Evolutionary conservation across 2,329 filamentous ascomycete species (phyloP).

Genomic region (Sporothrix euskadiensis): DNA sequence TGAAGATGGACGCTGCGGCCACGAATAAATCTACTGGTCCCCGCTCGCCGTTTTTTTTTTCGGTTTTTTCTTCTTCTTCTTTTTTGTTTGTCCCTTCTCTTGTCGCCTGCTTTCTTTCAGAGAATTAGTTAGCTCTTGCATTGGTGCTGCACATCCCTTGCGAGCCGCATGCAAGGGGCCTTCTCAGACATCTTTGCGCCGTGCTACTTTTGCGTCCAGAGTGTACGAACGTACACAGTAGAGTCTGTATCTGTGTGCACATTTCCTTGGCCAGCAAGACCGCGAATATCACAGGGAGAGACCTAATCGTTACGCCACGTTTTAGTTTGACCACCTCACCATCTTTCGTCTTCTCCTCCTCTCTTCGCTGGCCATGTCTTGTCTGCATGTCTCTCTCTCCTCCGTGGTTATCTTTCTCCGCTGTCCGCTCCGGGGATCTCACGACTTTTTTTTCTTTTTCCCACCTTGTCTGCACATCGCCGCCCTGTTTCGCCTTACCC

Average conservation of each 20-base stretch:
- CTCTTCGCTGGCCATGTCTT: slow-evolving; percentile 6
- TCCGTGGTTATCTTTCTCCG: not conserved
- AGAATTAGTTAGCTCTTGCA: not conserved
- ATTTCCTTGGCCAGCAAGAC: not conserved
- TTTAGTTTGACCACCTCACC: not conserved
- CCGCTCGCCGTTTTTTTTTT: not conserved
- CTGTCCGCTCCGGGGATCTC: not conserved
- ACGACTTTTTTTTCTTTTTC: not conserved
- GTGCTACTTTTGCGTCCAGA: not conserved
- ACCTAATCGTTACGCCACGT: slow-evolving; percentile 5
- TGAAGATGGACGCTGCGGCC: not conserved
- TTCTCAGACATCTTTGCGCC: not conserved
- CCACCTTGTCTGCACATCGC: not conserved
- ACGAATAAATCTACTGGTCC: not conserved
- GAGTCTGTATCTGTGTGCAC: too few species aligned
- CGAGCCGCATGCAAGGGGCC: slow-evolving; percentile 1
- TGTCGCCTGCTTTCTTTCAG: not conserved
- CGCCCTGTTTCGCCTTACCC: not conserved
- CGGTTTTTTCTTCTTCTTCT: not conserved
- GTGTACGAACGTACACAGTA: too few species aligned
- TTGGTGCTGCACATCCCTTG: not conserved
- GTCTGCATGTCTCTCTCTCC: slow-evolving; percentile 9
- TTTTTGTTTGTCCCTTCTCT: not conserved
- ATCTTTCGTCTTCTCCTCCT: not conserved
- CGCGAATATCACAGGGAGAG: not conserved